Percentiles rank a stretch among this genome's conserved stretches.
These are phyloP conservation scores for Nephelium lappaceum DNA, from an alignment of 345 rosid genomes.

Conservation along the genomic window DNA sequence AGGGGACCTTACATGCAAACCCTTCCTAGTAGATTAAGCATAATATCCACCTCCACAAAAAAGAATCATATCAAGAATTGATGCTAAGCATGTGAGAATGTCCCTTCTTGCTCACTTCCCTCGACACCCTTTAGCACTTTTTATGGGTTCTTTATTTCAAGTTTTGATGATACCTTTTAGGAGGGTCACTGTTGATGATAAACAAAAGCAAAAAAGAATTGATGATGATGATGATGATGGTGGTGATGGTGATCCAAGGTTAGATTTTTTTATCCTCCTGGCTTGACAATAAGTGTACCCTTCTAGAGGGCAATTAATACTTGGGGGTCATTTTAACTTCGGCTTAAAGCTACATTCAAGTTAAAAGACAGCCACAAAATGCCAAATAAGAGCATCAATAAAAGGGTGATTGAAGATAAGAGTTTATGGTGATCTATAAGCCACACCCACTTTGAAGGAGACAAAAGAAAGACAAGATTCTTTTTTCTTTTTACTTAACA, in stretches of 20 bases:
- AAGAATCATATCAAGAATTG: constrained; percentile 12
- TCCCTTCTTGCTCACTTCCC: neutral
- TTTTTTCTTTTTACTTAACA: neutral
- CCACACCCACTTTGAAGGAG: constrained; percentile 13
- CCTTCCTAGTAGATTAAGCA: neutral
- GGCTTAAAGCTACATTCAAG: constrained; percentile 23
- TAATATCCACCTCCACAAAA: neutral
- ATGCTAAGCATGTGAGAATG: constrained; percentile 14
- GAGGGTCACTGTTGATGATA: neutral
- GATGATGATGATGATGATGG: neutral
- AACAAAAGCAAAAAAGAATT: neutral
- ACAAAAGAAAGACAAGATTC: constrained; percentile 25
- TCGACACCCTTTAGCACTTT: neutral
- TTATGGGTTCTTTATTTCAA: neutral
- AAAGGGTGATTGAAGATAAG: constrained; percentile 18
- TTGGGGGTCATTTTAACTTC: constrained; percentile 18
- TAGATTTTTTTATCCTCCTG: neutral
- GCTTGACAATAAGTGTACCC: neutral
- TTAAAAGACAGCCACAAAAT: constrained; percentile 3
- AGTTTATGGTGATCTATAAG: neutral
- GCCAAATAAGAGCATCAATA: constrained; percentile 17
- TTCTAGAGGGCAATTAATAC: neutral
- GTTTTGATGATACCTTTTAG: neutral
- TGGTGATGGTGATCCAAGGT: neutral
- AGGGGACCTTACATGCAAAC: neutral